These are phyloP conservation scores for Helianthus tuberosus DNA, from an alignment of 129 eudicot genomes.

Conservation along the genomic window DNA sequence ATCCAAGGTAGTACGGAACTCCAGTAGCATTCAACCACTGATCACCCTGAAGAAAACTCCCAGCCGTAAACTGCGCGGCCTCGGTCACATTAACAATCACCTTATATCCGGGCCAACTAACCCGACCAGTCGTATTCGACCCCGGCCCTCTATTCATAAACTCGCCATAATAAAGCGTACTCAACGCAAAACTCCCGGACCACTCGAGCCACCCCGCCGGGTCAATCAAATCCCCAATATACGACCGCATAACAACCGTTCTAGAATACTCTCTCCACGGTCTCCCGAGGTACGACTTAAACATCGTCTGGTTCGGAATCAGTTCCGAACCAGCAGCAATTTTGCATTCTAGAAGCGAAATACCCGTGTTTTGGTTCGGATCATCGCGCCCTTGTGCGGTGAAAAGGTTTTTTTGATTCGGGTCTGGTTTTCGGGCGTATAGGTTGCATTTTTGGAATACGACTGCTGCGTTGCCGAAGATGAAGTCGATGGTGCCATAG, in stretches of 20 bases:
- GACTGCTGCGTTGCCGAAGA: slow-evolving; percentile 57
- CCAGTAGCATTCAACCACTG: slow-evolving; percentile 72
- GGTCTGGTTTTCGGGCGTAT: slow-evolving; percentile 51
- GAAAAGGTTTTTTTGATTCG: slow-evolving; percentile 40
- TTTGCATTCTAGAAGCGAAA: slow-evolving; percentile 47
- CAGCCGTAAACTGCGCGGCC: slow-evolving; percentile 36
- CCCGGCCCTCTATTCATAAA: slow-evolving; percentile 44
- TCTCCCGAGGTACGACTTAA: slow-evolving; percentile 56
- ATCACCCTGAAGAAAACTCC: slow-evolving; percentile 54
- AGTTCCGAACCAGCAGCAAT: slow-evolving; percentile 46
- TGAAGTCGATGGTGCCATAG: slow-evolving; percentile 53
- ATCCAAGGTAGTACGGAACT: slow-evolving; percentile 51
- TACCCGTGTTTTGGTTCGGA: slow-evolving; percentile 54
- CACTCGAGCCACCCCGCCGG: slow-evolving; percentile 56
- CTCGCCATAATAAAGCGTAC: slow-evolving; percentile 53
- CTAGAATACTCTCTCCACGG: slow-evolving; percentile 51
- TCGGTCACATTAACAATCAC: slow-evolving; percentile 26
- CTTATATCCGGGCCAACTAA: slow-evolving; percentile 43
- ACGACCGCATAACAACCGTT: slow-evolving; percentile 46
- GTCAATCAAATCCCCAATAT: slow-evolving; percentile 50
- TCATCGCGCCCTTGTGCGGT: slow-evolving; percentile 60
- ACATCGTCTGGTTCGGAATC: slow-evolving; percentile 35
- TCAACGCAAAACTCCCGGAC: slow-evolving; percentile 45
- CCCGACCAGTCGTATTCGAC: slow-evolving; percentile 29
- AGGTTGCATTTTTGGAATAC: slow-evolving; percentile 53